Percentiles rank a stretch among this genome's conserved stretches.
phyloP scores from a whole-genome alignment of 139 green algal species.

The Chlorokybus atmophyticus region DNA sequence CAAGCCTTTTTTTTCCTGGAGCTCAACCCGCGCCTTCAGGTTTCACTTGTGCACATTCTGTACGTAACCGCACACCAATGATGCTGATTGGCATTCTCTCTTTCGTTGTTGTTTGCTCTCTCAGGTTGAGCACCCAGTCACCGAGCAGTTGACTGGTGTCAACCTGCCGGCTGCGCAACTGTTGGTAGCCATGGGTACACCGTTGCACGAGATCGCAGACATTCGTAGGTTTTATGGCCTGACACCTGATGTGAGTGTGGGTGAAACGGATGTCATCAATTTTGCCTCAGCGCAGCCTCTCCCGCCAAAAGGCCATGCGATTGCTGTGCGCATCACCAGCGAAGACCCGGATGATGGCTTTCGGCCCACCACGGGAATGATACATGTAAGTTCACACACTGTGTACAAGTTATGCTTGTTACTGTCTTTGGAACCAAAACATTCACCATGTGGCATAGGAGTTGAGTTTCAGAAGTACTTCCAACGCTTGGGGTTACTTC shows the following conservation, averaged over 20 bases:
- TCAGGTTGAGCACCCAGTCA: constrained; percentile 94
- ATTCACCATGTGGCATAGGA: constrained; percentile 54
- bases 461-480: constrained; percentile 61
- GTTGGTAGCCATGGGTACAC: constrained; percentile 82
- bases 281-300: constrained; percentile 37
- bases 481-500: constrained; percentile 96
- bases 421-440: background rate
- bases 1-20: constrained; percentile 90
- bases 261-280: constrained; percentile 44
- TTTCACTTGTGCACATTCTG: constrained; percentile 18
- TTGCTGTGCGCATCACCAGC: constrained; percentile 81
- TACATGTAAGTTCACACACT: constrained; percentile 61
- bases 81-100: background rate
- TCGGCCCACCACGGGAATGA: constrained; percentile 83
- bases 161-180: constrained; percentile 91
- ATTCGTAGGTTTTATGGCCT: constrained; percentile 59
- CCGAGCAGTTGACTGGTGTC: constrained; percentile 77
- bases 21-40: constrained; percentile 91
- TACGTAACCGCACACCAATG: background rate
- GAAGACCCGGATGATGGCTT: constrained; percentile 93
- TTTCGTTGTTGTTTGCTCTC: background rate
- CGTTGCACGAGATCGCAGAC: constrained; percentile 69
- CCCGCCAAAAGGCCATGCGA: constrained; percentile 49
- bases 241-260: constrained; percentile 2
- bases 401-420: background rate